Evolutionary conservation across 2,329 filamentous ascomycete genomes (phyloP).

Genomic region (Cadophora gregata): DNA sequence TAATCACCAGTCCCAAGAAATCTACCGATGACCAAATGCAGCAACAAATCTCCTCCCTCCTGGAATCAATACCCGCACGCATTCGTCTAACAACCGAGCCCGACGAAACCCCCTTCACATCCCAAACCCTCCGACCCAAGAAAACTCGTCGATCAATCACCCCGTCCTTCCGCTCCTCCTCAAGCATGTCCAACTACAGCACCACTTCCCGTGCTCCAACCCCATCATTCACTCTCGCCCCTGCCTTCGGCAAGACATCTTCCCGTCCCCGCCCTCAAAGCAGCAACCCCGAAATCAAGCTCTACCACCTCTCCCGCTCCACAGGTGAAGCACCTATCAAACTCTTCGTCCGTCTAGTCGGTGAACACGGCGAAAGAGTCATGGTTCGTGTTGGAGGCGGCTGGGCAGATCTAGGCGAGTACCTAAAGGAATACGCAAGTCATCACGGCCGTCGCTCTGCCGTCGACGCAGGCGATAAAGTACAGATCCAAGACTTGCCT

Average conservation of each 20-base stretch:
- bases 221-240: conserved; percentile 72
- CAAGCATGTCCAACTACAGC: conserved; percentile 43
- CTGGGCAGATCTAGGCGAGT: conserved; percentile 97
- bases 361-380: conserved; percentile 86
- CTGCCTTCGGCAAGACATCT: conserved; percentile 55
- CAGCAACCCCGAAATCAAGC: conserved; percentile 77
- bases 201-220: conserved; percentile 57
- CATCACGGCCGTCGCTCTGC: conserved; percentile 80
- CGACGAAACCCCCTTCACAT: conserved; percentile 40
- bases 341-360: conserved; percentile 90
- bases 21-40: conserved; percentile 70
- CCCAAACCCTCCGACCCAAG: conserved; percentile 44
- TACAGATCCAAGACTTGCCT: conserved; percentile 63
- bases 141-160: conserved; percentile 45
- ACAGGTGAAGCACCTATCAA: conserved; percentile 90
- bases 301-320: conserved; percentile 88
- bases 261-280: conserved; percentile 54
- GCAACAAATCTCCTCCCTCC: conserved; percentile 79
- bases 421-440: conserved; percentile 88
- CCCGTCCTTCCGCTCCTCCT: conserved; percentile 39
- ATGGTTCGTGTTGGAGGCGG: conserved; percentile 98
- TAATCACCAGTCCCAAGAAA: conserved; percentile 37
- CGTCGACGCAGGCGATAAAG: conserved; percentile 54
- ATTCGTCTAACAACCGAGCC: conserved; percentile 73
- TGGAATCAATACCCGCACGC: conserved; percentile 77